Evolutionary conservation across 371 early-diverging fungal species (phyloP).

Genomic region (Mortierella sp.): DNA sequence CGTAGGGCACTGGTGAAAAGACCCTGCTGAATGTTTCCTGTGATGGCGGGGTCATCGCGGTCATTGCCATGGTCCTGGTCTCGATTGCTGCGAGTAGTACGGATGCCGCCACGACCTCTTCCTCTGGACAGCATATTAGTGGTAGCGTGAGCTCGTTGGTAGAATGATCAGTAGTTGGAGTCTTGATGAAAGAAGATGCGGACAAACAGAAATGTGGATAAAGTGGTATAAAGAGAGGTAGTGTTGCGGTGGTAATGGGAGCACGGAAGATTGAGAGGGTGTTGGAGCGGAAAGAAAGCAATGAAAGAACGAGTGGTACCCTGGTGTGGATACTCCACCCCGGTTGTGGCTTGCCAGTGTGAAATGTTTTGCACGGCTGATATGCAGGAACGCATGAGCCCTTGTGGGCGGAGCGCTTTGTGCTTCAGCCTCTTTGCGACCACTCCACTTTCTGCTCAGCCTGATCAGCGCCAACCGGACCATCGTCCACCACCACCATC

Average conservation of each 20-base stretch:
- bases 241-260: not conserved
- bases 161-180: no score
- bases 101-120: slow-evolving; percentile 6
- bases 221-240: not conserved
- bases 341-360: no score
- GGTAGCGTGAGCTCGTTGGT: not conserved
- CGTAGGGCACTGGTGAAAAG: slow-evolving; percentile 21
- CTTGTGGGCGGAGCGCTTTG: not conserved
- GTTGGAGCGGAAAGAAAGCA: not conserved
- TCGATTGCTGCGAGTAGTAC: slow-evolving; percentile 5
- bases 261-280: not conserved
- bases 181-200: not conserved
- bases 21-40: slow-evolving; percentile 9
- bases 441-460: no score
- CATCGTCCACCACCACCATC: no score
- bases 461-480: no score
- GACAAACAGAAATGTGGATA: not conserved
- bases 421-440: not conserved
- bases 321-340: not conserved
- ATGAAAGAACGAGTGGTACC: not conserved
- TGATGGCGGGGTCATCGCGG: not conserved
- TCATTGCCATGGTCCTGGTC: slow-evolving; percentile 9
- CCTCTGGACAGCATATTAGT: slow-evolving; percentile 5
- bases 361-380: no score
- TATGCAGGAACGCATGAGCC: no score